phyloP scores from a whole-genome alignment of 192 early-diverging fungal species.

The Pilobolus umbonatus region DNA sequence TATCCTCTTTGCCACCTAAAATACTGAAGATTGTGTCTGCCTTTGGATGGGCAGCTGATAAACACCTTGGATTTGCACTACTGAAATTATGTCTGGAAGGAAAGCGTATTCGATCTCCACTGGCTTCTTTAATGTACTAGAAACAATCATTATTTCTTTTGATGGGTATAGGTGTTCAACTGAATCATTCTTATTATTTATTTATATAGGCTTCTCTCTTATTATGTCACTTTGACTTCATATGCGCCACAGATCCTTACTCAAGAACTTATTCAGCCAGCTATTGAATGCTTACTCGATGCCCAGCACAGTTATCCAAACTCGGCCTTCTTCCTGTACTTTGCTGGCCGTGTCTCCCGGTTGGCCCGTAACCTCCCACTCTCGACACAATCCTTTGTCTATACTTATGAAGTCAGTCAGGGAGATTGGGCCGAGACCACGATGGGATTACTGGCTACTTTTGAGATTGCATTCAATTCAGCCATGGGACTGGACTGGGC shows the following conservation, averaged over 20 bases:
- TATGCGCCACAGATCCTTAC: constrained; percentile 26
- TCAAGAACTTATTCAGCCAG: constrained; percentile 16
- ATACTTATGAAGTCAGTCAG: constrained; percentile 37
- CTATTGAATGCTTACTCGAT: constrained; percentile 35
- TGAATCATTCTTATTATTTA: too few species aligned
- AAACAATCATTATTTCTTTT: background rate
- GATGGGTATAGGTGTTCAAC: background rate
- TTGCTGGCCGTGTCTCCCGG: constrained; percentile 42
- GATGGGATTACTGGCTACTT: constrained; percentile 36
- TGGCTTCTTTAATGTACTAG: constrained; percentile 48
- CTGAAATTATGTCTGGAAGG: constrained; percentile 41
- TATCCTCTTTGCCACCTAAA: constrained; percentile 45
- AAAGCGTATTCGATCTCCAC: constrained; percentile 43
- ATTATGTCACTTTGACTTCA: constrained; percentile 26
- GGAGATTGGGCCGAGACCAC: constrained; percentile 39
- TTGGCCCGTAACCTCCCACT: constrained; percentile 33
- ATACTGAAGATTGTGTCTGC: constrained; percentile 46
- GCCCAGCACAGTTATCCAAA: constrained; percentile 39
- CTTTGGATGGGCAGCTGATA: constrained; percentile 50
- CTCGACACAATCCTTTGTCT: constrained; percentile 39
- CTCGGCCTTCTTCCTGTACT: constrained; percentile 49
- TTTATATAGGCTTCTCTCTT: constrained; percentile 24
- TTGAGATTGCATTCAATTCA: constrained; percentile 43
- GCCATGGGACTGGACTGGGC: constrained; percentile 42
- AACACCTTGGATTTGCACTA: constrained; percentile 46